Conservation (phyloP, 2,329 filamentous ascomycete species). For the Zasmidium cellare region DNA sequence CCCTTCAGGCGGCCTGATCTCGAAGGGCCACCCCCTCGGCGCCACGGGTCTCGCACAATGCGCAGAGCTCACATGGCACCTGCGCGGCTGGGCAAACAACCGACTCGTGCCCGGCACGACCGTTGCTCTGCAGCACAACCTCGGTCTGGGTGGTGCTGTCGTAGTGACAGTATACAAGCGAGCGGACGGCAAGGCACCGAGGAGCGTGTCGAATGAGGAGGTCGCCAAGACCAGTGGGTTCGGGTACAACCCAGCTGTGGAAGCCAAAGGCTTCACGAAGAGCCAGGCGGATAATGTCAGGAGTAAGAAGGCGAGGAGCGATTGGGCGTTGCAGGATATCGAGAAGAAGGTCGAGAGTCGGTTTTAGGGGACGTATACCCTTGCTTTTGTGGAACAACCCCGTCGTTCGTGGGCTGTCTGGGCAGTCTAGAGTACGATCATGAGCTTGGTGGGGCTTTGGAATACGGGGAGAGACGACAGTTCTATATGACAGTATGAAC, state of each 20-base stretch:
- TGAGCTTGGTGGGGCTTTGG: too few species aligned
- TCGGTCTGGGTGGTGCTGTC: constrained; percentile 85
- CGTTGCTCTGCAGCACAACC: constrained; percentile 84
- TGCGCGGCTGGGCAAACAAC: constrained; percentile 96
- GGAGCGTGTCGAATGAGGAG: constrained; percentile 59
- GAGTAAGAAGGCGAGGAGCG: constrained; percentile 64
- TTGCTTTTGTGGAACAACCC: too few species aligned
- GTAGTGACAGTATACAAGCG: constrained; percentile 88
- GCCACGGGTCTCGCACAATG: constrained; percentile 95
- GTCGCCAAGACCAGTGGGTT: constrained; percentile 68
- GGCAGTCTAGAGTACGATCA: too few species aligned
- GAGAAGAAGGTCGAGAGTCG: constrained; percentile 70
- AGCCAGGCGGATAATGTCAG: constrained; percentile 69
- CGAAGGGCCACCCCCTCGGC: constrained; percentile 91
- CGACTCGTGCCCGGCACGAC: constrained; percentile 67
- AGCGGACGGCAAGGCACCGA: constrained; percentile 70
- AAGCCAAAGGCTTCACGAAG: constrained; percentile 82
- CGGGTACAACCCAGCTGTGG: constrained; percentile 91
- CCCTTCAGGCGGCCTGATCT: constrained; percentile 77
- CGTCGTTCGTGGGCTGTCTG: too few species aligned
- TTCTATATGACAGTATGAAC: too few species aligned
- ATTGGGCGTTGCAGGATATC: constrained; percentile 78
- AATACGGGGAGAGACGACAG: too few species aligned
- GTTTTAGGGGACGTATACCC: constrained; percentile 48
- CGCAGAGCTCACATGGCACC: constrained; percentile 91